phyloP scores from a whole-genome alignment of 2,329 filamentous ascomycete genomes.

The Amauroascus verrucosus region DNA sequence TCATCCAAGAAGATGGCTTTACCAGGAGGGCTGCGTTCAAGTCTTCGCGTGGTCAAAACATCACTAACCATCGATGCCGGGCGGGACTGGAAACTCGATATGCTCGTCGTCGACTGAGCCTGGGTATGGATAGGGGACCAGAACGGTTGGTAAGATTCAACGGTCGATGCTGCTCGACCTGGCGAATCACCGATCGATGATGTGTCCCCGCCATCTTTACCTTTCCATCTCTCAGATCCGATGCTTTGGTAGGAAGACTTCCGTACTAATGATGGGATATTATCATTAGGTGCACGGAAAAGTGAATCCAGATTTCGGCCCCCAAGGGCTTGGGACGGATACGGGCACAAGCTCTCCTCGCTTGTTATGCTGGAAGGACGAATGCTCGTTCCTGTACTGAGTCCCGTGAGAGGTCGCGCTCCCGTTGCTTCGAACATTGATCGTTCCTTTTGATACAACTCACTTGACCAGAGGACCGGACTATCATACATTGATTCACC shows the following conservation, averaged over 20 bases:
- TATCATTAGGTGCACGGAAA: constrained; percentile 28
- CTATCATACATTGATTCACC: constrained; percentile 75
- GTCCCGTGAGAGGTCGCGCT: constrained; percentile 28
- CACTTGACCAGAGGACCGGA: constrained; percentile 84
- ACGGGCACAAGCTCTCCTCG: constrained; percentile 30
- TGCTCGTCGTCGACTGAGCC: constrained; percentile 52
- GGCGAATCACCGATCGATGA: constrained; percentile 50
- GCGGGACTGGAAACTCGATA: constrained; percentile 46
- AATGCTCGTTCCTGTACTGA: constrained; percentile 38
- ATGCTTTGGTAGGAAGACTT: constrained; percentile 61
- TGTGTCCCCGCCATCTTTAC: constrained; percentile 51
- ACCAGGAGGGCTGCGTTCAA: constrained; percentile 46
- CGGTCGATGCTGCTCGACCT: constrained; percentile 58
- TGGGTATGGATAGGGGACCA: constrained; percentile 77
- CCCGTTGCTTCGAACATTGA: constrained; percentile 34
- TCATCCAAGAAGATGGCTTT: constrained; percentile 70
- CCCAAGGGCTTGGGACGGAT: constrained; percentile 23
- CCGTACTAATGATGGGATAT: constrained; percentile 32
- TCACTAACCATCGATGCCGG: constrained; percentile 36
- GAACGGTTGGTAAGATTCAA: constrained; percentile 65
- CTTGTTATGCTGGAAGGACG: constrained; percentile 37
- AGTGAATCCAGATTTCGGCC: constrained; percentile 25
- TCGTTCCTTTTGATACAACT: constrained; percentile 67
- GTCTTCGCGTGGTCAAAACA: constrained; percentile 25
- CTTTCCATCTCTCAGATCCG: constrained; percentile 55